Conservation (phyloP, 2,329 filamentous ascomycete species). For the Hansfordia pulvinata region DNA sequence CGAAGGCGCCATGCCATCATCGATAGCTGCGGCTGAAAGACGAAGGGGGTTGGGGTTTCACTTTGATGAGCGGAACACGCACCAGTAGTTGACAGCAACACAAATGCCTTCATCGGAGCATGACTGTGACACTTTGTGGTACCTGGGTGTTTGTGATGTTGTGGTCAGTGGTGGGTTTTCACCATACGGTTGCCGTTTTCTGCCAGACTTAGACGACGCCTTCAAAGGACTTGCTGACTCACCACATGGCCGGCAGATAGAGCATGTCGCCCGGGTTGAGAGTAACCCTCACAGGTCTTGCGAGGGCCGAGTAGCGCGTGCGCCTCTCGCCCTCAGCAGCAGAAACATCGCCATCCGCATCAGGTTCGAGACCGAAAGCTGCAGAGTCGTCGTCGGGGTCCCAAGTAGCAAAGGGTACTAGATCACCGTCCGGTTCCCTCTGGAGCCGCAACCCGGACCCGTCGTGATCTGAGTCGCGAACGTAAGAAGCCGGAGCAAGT, state of each 20-base stretch:
- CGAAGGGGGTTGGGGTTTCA: background rate
- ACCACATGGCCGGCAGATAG: conserved; percentile 74
- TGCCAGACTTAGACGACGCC: background rate
- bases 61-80: conserved; percentile 10
- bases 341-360: too few species aligned
- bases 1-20: too few species aligned
- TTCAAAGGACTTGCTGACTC: too few species aligned
- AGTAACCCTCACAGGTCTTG: conserved; percentile 50
- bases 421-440: conserved; percentile 17
- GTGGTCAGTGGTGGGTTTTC: background rate
- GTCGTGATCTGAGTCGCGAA: conserved; percentile 14
- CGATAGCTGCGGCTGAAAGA: background rate
- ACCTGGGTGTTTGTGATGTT: conserved; percentile 27
- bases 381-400: conserved; percentile 66
- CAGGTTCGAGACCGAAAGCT: too few species aligned
- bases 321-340: conserved; percentile 25
- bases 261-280: conserved; percentile 65
- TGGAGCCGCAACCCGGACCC: conserved; percentile 13
- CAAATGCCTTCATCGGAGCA: conserved; percentile 57
- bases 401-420: conserved; percentile 59
- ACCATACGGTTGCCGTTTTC: background rate
- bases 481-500: conserved; percentile 46
- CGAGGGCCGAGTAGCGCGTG: conserved; percentile 42
- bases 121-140: conserved; percentile 69
- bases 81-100: conserved; percentile 75